Percentiles rank a stretch among this genome's conserved stretches.
Conservation (phyloP, 192 early-diverging fungal species). For the Endogone sp. region DNA sequence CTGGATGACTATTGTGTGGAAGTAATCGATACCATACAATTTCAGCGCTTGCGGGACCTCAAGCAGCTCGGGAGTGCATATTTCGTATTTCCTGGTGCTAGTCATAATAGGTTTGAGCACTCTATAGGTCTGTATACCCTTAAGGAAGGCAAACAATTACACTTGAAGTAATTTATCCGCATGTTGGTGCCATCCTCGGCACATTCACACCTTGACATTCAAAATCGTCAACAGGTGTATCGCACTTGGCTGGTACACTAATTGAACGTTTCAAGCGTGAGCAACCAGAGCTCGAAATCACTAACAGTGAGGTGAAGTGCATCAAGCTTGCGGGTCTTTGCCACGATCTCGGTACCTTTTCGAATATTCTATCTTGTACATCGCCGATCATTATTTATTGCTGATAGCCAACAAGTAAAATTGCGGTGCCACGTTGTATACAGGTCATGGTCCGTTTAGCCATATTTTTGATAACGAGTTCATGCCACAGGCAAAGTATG, state of each 20-base stretch:
- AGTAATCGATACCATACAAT: slow-evolving; percentile 91
- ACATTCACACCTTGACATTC: neutral
- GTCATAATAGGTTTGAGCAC: slow-evolving; percentile 98
- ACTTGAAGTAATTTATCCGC: neutral
- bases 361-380: neutral
- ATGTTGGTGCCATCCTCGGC: slow-evolving; percentile 5
- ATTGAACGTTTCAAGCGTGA: slow-evolving; percentile 62
- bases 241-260: slow-evolving; percentile 71
- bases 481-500: slow-evolving; percentile 59
- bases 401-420: too few relatives aligned
- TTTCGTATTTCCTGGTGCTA: slow-evolving; percentile 88
- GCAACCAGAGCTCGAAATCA: slow-evolving; percentile 81
- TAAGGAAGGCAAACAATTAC: neutral
- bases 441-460: slow-evolving; percentile 93
- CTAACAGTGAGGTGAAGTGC: slow-evolving; percentile 76
- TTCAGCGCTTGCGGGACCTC: slow-evolving; percentile 90
- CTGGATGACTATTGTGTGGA: slow-evolving; percentile 62
- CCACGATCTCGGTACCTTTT: slow-evolving; percentile 76
- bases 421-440: too few relatives aligned
- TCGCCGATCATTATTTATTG: neutral
- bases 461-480: slow-evolving; percentile 94
- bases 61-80: slow-evolving; percentile 88
- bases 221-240: slow-evolving; percentile 78
- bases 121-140: slow-evolving; percentile 45
- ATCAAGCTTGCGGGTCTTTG: slow-evolving; percentile 88